Percentiles rank a stretch among this genome's conserved stretches.
Evolutionary conservation across 345 rosid genomes (phyloP).

Genomic region (Populus simonii): DNA sequence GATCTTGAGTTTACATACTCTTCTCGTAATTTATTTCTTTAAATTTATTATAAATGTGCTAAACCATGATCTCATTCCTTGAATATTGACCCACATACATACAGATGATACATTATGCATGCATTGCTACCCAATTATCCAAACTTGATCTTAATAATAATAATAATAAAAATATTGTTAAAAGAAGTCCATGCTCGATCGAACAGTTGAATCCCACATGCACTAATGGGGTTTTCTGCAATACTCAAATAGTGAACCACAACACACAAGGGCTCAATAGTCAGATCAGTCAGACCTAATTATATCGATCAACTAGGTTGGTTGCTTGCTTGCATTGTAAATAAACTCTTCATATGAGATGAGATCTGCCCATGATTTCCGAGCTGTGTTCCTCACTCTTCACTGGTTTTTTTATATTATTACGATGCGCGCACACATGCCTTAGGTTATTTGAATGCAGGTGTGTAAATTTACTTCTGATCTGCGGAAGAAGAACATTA

Average conservation of each 20-base stretch:
- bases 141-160: no score
- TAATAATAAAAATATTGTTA: no score
- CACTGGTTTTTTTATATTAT: neutral
- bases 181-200: neutral
- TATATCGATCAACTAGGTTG: neutral
- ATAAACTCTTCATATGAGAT: neutral
- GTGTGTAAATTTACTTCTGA: neutral
- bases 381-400: slow-evolving; percentile 1
- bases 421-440: neutral
- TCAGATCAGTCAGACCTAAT: slow-evolving; percentile 15
- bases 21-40: no score
- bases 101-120: no score
- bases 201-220: neutral
- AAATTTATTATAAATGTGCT: neutral
- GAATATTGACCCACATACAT: neutral
- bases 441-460: neutral
- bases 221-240: neutral
- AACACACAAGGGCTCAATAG: neutral
- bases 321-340: slow-evolving; percentile 13
- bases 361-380: slow-evolving; percentile 31
- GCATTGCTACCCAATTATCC: neutral
- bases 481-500: neutral
- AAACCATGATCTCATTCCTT: neutral
- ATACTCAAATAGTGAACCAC: neutral
- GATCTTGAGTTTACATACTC: no score